A percentile compares a stretch with the other conserved stretches of the same genome.
Conservation (phyloP, 2,329 filamentous ascomycete species). For the Pseudovirgaria hyperparasitica region DNA sequence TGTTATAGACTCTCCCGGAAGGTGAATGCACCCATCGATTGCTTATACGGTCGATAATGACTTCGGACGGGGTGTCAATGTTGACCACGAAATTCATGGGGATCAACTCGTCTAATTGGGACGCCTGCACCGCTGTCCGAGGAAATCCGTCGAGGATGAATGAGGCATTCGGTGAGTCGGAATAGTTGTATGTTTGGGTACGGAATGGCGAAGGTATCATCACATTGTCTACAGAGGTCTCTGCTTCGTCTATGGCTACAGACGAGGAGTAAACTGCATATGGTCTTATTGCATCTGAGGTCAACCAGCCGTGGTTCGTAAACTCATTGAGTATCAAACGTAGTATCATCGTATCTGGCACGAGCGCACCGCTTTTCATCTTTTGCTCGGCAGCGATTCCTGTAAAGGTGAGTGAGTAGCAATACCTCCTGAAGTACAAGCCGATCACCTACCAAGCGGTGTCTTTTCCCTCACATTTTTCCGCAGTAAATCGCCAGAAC, state of each 20-base stretch:
- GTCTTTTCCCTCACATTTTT: conserved; percentile 86
- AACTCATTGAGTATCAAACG: conserved; percentile 87
- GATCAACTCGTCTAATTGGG: conserved; percentile 63
- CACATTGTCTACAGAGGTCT: conserved; percentile 26
- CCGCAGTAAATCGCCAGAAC: conserved; percentile 82
- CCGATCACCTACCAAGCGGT: conserved; percentile 53
- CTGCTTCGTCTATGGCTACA: conserved; percentile 12
- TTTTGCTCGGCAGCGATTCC: conserved; percentile 82
- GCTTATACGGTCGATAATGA: conserved; percentile 80
- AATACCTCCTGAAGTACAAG: conserved; percentile 4
- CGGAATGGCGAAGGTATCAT: conserved; percentile 28
- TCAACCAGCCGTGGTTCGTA: conserved; percentile 72
- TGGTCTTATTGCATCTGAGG: conserved; percentile 32
- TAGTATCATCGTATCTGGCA: conserved; percentile 82
- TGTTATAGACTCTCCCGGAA: conserved; percentile 90
- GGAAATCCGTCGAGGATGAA: conserved; percentile 97
- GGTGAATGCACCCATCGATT: conserved; percentile 89
- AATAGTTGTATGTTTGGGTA: conserved; percentile 29
- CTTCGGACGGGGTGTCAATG: conserved; percentile 69
- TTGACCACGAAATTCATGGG: conserved; percentile 94
- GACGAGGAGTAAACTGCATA: conserved; percentile 31
- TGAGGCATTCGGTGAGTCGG: conserved; percentile 64
- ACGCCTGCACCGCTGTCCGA: conserved; percentile 69
- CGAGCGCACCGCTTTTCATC: conserved; percentile 81
- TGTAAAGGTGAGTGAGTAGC: conserved; percentile 27